Evolutionary conservation across 768 basidiomycete species (phyloP).

Genomic region (Suillus tomentosus): DNA sequence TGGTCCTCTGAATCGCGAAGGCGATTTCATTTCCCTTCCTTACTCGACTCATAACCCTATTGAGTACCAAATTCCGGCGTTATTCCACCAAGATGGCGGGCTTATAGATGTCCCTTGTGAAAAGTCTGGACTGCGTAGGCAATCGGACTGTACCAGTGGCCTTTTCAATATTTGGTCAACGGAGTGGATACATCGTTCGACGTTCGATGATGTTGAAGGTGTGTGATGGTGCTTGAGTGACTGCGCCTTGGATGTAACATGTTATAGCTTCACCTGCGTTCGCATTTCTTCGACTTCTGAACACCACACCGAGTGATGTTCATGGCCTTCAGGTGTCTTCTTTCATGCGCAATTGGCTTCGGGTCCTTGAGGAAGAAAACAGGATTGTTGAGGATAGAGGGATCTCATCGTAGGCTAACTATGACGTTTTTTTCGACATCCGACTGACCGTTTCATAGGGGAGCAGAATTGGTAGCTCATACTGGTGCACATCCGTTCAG

Average conservation of each 20-base stretch:
- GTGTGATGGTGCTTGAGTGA: conserved; percentile 25
- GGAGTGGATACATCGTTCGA: conserved; percentile 74
- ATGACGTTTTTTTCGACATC: neutral
- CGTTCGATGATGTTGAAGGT: conserved; percentile 61
- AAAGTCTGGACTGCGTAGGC: conserved; percentile 45
- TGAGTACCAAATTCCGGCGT: conserved; percentile 68
- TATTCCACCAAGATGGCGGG: conserved; percentile 80
- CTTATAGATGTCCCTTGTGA: conserved; percentile 65
- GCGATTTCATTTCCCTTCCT: conserved; percentile 78
- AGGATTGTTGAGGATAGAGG: conserved; percentile 41
- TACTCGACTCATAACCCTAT: conserved; percentile 92
- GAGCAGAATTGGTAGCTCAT: conserved; percentile 5
- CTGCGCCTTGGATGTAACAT: conserved; percentile 12
- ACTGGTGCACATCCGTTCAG: neutral
- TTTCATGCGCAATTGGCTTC: conserved; percentile 56
- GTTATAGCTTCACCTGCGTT: conserved; percentile 57
- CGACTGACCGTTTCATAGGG: neutral
- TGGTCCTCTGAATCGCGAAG: conserved; percentile 82
- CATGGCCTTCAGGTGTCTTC: conserved; percentile 63
- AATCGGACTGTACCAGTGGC: conserved; percentile 58
- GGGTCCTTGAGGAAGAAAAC: conserved; percentile 48
- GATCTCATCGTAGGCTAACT: conserved; percentile 44
- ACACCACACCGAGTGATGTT: conserved; percentile 62
- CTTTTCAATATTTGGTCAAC: conserved; percentile 91
- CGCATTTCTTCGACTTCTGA: conserved; percentile 75